A percentile compares a stretch with the other conserved stretches of the same genome.
These are phyloP conservation scores for Aspergillaceae sp. DNA, from an alignment of 2,329 filamentous ascomycete genomes.

Conservation along the genomic window DNA sequence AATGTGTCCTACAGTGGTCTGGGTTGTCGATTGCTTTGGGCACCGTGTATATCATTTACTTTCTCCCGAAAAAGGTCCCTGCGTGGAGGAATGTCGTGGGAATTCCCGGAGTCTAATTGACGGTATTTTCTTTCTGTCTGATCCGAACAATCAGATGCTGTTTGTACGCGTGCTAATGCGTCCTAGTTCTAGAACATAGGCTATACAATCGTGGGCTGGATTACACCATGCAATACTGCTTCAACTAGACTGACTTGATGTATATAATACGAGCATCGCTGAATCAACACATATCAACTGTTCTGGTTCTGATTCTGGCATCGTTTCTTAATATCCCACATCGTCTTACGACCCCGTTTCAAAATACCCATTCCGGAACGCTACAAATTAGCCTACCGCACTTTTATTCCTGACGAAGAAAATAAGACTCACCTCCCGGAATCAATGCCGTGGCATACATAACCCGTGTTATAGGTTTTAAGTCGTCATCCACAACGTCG, in stretches of 20 bases:
- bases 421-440: slow-evolving; percentile 44
- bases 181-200: too few relatives aligned
- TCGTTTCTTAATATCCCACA: too few relatives aligned
- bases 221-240: too few relatives aligned
- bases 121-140: background rate
- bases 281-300: too few relatives aligned
- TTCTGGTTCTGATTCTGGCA: too few relatives aligned
- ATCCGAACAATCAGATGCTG: too few relatives aligned
- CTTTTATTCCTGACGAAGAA: too few relatives aligned
- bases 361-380: slow-evolving; percentile 27
- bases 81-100: slow-evolving; percentile 41
- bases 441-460: slow-evolving; percentile 52
- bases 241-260: too few relatives aligned
- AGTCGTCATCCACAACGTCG: slow-evolving; percentile 31
- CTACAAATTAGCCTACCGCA: slow-evolving; percentile 11
- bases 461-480: slow-evolving; percentile 47
- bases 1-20: slow-evolving; percentile 32
- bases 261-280: too few relatives aligned
- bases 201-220: too few relatives aligned
- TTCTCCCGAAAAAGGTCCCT: slow-evolving; percentile 39
- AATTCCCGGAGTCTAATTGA: slow-evolving; percentile 27
- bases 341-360: slow-evolving; percentile 24
- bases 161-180: background rate
- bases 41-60: slow-evolving; percentile 44
- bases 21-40: slow-evolving; percentile 42